These are phyloP conservation scores for Tylopilus vinaceipallidus DNA, from an alignment of 768 basidiomycete genomes.

Conservation along the genomic window DNA sequence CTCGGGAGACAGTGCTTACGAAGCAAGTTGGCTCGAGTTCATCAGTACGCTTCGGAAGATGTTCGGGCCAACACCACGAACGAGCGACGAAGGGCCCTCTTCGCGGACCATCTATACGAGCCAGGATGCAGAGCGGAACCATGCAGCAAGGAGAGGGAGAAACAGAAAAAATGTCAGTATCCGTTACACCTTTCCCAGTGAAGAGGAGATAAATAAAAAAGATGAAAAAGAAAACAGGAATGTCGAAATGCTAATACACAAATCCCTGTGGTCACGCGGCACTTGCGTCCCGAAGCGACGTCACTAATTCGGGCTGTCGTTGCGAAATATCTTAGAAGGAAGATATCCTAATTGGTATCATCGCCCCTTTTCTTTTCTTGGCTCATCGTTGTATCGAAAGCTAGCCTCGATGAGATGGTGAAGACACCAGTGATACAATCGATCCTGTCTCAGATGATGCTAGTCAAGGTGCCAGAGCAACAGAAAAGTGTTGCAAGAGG, in stretches of 20 bases:
- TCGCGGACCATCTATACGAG: conserved; percentile 74
- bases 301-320: background rate
- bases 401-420: background rate
- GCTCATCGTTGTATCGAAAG: background rate
- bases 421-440: background rate
- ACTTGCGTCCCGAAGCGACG: background rate
- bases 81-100: conserved; percentile 75
- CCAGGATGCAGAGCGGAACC: background rate
- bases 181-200: background rate
- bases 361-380: background rate
- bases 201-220: background rate
- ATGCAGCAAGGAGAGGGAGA: background rate
- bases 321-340: background rate
- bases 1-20: conserved; percentile 56
- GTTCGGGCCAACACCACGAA: conserved; percentile 79
- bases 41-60: conserved; percentile 83
- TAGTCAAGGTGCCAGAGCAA: background rate
- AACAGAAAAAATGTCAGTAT: conserved; percentile 7
- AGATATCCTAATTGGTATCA: background rate
- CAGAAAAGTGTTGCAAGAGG: background rate
- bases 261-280: background rate
- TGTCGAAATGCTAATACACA: background rate
- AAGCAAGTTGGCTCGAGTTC: conserved; percentile 91
- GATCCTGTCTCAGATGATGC: background rate
- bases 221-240: background rate